Evolutionary conservation across 2,329 filamentous ascomycete species (phyloP), one percentile per base, ranked within the genome.

Genomic region (Amauroascus niger): DNA sequence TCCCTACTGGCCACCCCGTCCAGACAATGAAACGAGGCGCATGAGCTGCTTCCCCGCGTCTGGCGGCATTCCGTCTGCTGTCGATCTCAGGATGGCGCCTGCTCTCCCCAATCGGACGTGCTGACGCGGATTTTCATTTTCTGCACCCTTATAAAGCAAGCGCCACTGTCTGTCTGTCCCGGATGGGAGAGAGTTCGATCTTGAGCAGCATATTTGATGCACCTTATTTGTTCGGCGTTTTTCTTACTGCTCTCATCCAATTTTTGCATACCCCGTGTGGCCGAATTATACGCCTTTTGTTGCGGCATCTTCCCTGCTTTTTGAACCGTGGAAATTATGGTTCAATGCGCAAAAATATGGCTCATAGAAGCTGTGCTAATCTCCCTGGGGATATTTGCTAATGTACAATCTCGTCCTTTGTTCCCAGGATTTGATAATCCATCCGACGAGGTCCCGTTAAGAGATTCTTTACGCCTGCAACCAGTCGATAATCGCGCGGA

Each of bases 281-380:
- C 2, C 28, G 16, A 4, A 16, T 32, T 26, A 18, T 39, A 9
- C 9, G 26, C 20, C 28, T 32, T 3, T 41, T 47, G 26, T 22
- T n/a, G 9, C n/a, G 20, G 11, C 33, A 28, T 40, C 1, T 41
- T 5, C n/a, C 33, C 7, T 20, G 16, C 8, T 16, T 11, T n/a
- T 20, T 20, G 37, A 16, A 9, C 30, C 26, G 32, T 39, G 30
- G 8, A 16, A 28, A 53, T 18, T 14, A 54, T 54, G 46, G 37
- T 40, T 18, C 47, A 30, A n/a, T n/a, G 2, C 18, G 13, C 18
- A 16, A 37, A 26, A 14, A 8, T 24, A 50, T 54, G 52, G 52
- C 52, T 54, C 26, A 39, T 45, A 33, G 20, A 39, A 22, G 39
- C 39, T 14, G 6, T 54, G 46, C 52, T 54, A 32, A 50, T 54